phyloP scores from a whole-genome alignment of 768 basidiomycete species.

The Neoboletus magnificus region DNA sequence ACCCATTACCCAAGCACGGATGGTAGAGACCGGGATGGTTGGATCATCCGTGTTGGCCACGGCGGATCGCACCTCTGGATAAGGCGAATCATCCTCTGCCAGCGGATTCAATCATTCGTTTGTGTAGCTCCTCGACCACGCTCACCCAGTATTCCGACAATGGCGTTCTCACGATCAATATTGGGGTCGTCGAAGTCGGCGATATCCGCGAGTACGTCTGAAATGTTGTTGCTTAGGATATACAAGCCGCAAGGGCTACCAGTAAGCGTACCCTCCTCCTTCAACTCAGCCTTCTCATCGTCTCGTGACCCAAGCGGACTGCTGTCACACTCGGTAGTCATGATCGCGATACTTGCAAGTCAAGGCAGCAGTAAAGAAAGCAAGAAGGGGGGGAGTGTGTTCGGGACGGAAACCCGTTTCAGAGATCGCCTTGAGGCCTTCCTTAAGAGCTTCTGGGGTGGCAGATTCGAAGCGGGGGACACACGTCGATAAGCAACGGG shows the following conservation, averaged over 20 bases:
- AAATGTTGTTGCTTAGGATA: background rate
- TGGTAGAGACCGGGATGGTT: constrained; percentile 53
- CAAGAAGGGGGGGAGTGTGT: background rate
- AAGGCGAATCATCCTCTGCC: constrained; percentile 73
- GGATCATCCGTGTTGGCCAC: constrained; percentile 73
- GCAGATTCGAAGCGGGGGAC: no score
- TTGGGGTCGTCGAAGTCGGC: constrained; percentile 38
- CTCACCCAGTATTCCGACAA: constrained; percentile 21
- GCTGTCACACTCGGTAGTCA: constrained; percentile 8
- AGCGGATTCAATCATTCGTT: constrained; percentile 11
- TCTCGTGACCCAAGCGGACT: constrained; percentile 2
- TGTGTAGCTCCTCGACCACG: background rate
- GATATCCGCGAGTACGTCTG: constrained; percentile 1
- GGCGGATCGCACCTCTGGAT: constrained; percentile 78
- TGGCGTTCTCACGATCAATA: constrained; percentile 23
- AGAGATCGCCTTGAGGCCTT: background rate
- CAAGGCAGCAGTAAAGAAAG: background rate
- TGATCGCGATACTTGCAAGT: background rate
- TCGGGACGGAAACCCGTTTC: background rate
- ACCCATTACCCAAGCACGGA: constrained; percentile 63
- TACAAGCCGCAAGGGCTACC: background rate
- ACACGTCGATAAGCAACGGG: no score
- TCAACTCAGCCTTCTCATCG: constrained; percentile 13
- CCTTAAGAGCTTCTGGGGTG: background rate
- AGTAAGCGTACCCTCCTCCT: constrained; percentile 5